Base-by-base conservation (phyloP, 2,329 filamentous ascomycete genomes). In the Talaromyces sp. region DNA sequence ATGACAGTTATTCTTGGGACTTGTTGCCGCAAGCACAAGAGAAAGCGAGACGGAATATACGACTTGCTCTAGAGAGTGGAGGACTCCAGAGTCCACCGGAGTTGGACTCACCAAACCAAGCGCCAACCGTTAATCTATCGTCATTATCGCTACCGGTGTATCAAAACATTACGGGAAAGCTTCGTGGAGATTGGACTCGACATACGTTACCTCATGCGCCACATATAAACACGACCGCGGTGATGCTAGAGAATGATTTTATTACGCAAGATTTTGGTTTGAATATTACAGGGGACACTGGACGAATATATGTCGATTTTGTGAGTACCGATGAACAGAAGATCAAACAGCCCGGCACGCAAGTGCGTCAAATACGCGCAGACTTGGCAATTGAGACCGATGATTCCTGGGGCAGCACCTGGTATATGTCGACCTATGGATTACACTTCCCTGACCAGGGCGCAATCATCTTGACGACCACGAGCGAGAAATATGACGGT, bases 401-500 rank as follows among this genome's bases (percentile, higher is more conserved):
- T 49, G 84, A 86, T 64, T 86, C 86, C 69, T 83, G 86, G 66
- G 90, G 90, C 5, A 89, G 89, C 73, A 90, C 87, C 69, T 93
- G 90, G 88, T 89, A 93, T 70, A 87, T 96, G 79, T 84, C 86
- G 60, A 79, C 97, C 59, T 89, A 92, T 76, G 95, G 95, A 3
- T 85, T 96, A 3, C 94, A 98, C 79, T 96, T 93, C 83, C 88
- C 90, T 43, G 84, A 86, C n/a, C 86, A 90, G 68, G 95, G 95
- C 1, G 86, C 88, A 14, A 86, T 95, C 59, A 81, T 98, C 41
- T 81, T 98, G 74, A 91, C 90, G 1, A 97, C 94, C 0, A 94
- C 93, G 57, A 97, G 93, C 76, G 91, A 97, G 73, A 97, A 96
- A 80, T 95, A 95, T 73, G 87, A 90, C n/a, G 93, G 95, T 50